Evolutionary conservation across 345 rosid species (phyloP).

Genomic region (Diplotaxis tenuifolia): DNA sequence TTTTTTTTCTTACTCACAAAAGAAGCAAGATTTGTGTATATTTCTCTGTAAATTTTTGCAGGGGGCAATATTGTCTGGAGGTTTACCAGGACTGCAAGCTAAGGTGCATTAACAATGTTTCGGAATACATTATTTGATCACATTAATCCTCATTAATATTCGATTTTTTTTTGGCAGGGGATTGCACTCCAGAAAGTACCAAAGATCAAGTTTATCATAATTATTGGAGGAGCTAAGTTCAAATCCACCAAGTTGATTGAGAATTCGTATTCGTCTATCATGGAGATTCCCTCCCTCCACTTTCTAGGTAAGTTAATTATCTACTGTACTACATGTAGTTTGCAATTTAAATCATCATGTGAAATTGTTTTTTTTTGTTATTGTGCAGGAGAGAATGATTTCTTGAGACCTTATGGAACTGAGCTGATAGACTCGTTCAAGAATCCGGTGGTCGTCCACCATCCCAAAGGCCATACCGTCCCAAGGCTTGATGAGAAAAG

Average conservation of each 20-base stretch:
- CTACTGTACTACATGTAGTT: not conserved
- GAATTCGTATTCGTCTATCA: slow-evolving; percentile 56
- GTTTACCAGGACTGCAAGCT: slow-evolving; percentile 70
- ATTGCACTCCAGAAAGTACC: slow-evolving; percentile 69
- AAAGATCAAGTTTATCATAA: slow-evolving; percentile 58
- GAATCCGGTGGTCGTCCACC: slow-evolving; percentile 63
- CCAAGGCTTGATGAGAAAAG: slow-evolving; percentile 82
- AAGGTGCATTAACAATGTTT: slow-evolving; percentile 41
- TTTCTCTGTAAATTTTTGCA: slow-evolving; percentile 14
- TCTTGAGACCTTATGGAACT: slow-evolving; percentile 62
- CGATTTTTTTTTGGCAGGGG: slow-evolving; percentile 45
- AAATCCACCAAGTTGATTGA: slow-evolving; percentile 47
- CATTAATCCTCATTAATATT: not conserved
- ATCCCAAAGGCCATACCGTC: slow-evolving; percentile 93
- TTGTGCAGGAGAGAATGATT: slow-evolving; percentile 75
- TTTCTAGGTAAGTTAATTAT: slow-evolving; percentile 52
- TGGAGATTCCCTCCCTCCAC: slow-evolving; percentile 65
- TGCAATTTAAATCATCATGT: not conserved
- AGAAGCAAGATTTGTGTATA: not conserved
- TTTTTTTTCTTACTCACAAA: no score
- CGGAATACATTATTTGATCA: not conserved
- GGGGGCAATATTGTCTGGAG: slow-evolving; percentile 80
- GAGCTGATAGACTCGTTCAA: slow-evolving; percentile 51
- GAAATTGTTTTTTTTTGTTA: not conserved
- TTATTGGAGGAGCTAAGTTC: slow-evolving; percentile 79